A percentile compares a stretch with the other conserved stretches of the same genome.
phyloP scores from a whole-genome alignment of 495 filamentous ascomycete genomes.

The Trichoderma gamsii region DNA sequence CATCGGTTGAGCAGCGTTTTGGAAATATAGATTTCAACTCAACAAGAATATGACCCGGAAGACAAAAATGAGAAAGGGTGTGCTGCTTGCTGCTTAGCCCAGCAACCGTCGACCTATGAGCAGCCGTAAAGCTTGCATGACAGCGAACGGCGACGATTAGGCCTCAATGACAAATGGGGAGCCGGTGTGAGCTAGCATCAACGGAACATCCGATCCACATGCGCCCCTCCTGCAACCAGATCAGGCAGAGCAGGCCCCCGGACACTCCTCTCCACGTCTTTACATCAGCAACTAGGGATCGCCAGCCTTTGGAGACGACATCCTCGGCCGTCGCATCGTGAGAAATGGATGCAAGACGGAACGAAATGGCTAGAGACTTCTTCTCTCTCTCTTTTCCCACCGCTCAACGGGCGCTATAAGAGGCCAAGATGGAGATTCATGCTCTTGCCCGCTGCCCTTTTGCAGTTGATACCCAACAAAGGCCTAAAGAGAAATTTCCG shows the following conservation, averaged over 20 bases:
- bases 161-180: background rate
- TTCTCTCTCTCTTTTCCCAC: background rate
- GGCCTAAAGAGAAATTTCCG: background rate
- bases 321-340: too few species aligned
- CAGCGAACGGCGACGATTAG: conserved; percentile 5
- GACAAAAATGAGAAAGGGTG: background rate
- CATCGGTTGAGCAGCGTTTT: background rate
- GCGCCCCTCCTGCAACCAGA: background rate
- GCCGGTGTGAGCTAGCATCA: conserved; percentile 1
- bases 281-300: background rate
- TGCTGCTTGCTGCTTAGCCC: background rate
- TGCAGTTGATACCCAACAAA: conserved; percentile 5
- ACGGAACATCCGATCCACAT: conserved; percentile 6
- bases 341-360: background rate
- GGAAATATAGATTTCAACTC: background rate
- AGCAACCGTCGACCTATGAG: background rate
- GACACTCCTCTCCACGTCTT: background rate
- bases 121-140: background rate
- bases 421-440: background rate
- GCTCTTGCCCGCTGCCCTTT: background rate
- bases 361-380: background rate
- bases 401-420: conserved; percentile 2
- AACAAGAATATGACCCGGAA: background rate
- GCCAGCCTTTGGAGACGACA: too few species aligned
- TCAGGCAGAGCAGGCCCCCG: too few species aligned